Evolutionary conservation across 192 early-diverging fungal species (phyloP).

Genomic region (Podila verticillata): DNA sequence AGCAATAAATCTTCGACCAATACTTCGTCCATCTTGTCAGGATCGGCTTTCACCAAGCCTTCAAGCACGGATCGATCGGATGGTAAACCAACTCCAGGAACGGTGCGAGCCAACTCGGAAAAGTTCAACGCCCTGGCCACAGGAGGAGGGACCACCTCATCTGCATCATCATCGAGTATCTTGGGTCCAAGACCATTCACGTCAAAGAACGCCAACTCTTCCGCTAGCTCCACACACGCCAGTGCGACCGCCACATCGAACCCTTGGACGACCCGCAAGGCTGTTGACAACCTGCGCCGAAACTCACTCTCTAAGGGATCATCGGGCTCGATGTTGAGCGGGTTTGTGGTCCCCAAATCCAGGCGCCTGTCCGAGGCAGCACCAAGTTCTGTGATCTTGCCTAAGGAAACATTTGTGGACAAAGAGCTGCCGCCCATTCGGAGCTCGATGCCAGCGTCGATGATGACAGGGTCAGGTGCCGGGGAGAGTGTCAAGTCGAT

Average conservation of each 20-base stretch:
- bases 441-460: background rate
- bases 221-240: background rate
- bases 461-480: background rate
- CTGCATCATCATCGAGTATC: background rate
- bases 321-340: background rate
- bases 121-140: slow-evolving; percentile 22
- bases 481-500: background rate
- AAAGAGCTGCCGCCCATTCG: slow-evolving; percentile 39
- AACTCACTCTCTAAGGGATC: slow-evolving; percentile 19
- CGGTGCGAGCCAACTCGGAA: slow-evolving; percentile 28
- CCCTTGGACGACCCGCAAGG: slow-evolving; percentile 37
- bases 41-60: background rate
- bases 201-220: slow-evolving; percentile 5
- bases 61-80: background rate
- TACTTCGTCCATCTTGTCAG: slow-evolving; percentile 7
- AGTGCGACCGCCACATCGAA: slow-evolving; percentile 12
- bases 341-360: slow-evolving; percentile 1
- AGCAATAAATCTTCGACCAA: background rate
- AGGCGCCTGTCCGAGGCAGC: background rate
- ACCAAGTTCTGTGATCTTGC: background rate
- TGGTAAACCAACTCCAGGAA: slow-evolving; percentile 13
- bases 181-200: background rate
- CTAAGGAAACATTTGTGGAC: background rate
- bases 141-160: background rate
- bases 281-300: slow-evolving; percentile 1